A percentile compares a stretch with the other conserved stretches of the same genome.
These are phyloP conservation scores for Penicillium occitanis DNA, from an alignment of 2,329 filamentous ascomycete genomes.

Conservation along the genomic window DNA sequence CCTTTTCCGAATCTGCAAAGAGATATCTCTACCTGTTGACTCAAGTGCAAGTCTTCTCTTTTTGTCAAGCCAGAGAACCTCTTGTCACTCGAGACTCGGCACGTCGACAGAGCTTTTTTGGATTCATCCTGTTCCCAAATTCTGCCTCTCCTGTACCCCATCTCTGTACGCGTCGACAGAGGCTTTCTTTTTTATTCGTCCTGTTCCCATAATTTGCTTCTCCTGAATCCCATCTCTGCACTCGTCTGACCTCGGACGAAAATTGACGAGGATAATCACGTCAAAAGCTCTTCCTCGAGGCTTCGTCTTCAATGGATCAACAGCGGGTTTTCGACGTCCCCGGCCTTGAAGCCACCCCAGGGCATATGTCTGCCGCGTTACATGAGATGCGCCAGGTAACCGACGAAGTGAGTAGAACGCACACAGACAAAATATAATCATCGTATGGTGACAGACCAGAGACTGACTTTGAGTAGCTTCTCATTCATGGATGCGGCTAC, in stretches of 20 bases:
- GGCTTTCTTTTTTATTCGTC: neutral
- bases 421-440: neutral
- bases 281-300: neutral
- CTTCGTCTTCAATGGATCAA: neutral
- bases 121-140: neutral
- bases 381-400: neutral
- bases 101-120: neutral
- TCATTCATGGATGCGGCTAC: neutral
- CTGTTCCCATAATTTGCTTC: neutral
- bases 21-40: neutral
- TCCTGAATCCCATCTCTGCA: neutral
- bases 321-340: neutral
- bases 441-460: neutral
- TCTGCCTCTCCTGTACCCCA: neutral
- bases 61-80: neutral
- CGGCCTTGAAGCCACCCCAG: neutral
- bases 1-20: neutral
- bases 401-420: neutral
- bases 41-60: neutral
- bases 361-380: neutral
- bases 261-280: neutral
- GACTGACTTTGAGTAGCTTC: conserved; percentile 15
- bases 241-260: neutral
- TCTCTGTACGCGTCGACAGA: neutral
- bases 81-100: neutral